phyloP scores from a whole-genome alignment of 225 moss, liverwort and hornwort genomes.

The Rhytidiadelphus loreus region DNA sequence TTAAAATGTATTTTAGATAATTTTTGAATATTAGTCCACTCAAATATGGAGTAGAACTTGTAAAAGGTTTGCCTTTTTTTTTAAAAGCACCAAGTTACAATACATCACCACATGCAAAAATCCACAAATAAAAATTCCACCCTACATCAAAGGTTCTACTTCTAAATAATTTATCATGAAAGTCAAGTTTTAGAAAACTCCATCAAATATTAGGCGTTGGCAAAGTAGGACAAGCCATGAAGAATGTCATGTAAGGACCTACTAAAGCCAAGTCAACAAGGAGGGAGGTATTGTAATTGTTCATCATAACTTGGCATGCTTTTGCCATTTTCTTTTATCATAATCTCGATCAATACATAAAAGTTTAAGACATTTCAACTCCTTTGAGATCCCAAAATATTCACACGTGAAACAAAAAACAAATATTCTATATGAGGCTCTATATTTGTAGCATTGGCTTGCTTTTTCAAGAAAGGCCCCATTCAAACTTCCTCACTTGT shows the following conservation, averaged over 20 bases:
- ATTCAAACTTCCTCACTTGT: neutral
- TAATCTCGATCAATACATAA: too few relatives aligned
- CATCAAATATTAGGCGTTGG: neutral
- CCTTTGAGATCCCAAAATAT: too few relatives aligned
- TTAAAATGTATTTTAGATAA: too few relatives aligned
- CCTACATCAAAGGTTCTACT: neutral
- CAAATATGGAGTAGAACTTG: neutral
- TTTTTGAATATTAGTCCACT: too few relatives aligned
- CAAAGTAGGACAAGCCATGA: neutral
- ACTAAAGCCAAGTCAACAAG: neutral
- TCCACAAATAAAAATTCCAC: neutral
- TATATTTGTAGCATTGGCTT: neutral
- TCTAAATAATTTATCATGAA: neutral
- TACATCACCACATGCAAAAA: fast-evolving
- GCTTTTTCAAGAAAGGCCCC: neutral
- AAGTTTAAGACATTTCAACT: too few relatives aligned
- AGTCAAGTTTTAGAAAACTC: neutral
- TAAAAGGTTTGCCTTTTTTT: neutral
- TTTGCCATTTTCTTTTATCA: neutral
- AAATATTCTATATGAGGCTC: too few relatives aligned
- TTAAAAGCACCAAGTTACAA: neutral
- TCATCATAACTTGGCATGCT: neutral
- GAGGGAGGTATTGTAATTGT: neutral
- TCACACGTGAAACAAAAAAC: too few relatives aligned
- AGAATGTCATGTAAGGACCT: neutral